Evolutionary conservation across 768 basidiomycete genomes (phyloP), one percentile per base, ranked within the genome.

Genomic region (Roridomyces roridus): DNA sequence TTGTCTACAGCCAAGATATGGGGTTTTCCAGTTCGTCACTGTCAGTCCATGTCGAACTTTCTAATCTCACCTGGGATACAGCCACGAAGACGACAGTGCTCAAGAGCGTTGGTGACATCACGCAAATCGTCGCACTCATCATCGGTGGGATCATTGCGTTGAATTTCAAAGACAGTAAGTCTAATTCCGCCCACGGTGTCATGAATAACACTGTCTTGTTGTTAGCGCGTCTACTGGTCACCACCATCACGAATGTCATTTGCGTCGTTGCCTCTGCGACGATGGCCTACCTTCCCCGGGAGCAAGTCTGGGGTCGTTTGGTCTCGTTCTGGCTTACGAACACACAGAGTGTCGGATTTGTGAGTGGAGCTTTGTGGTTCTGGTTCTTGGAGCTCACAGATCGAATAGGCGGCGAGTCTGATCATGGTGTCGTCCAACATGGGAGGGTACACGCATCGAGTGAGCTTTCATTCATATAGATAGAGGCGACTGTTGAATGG

Each of bases 341-440:
- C 43, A 62, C 56, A 31, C 64, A 65, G 44, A 56, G 53, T 14
- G 64, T 65, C 34, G 64, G 64, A 49, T 65, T 65, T 35, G 60
- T 58, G 40, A 35, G 60, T 54, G 2, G 7, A 15, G 15, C 7
- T 14, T n/a, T 26, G 37, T 39, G 6, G n/a, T 50, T 50, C 29
- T 47, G n/a, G 18, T 21, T 25, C 48, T 20, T 23, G 28, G 28
- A 17, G 18, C 20, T 15, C 15, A n/a, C n/a, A n/a, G n/a, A n/a
- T n/a, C n/a, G n/a, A n/a, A n/a, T 15, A 56, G 60, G 56, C 59
- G 8, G 55, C 36, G 9, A 49, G 64, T 14, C 34, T 65, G 37
- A 61, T 65, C 9, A 65, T 65, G 64, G 60, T 62, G 17, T 62
- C 57, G 7, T 65, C 64, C 26, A 65, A 65, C 35, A 65, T 65